Evolutionary conservation across 306 rosid species (phyloP).

Genomic region (Senna tora): DNA sequence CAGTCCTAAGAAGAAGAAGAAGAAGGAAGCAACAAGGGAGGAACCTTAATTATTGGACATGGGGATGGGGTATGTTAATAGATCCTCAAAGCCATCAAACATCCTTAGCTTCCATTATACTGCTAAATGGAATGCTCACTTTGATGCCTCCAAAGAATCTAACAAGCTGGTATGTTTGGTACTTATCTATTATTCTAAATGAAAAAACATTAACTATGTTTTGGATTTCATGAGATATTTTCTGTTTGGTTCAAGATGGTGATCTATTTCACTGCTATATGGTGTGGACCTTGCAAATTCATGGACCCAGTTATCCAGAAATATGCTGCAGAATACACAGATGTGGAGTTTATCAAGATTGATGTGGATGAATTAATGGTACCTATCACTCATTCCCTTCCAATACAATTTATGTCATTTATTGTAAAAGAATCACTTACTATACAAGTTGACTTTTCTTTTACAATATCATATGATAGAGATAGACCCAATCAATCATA

Average conservation of each 20-base stretch:
- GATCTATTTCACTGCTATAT: conserved; percentile 77
- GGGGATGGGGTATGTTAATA: conserved; percentile 21
- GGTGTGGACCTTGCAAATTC: conserved; percentile 82
- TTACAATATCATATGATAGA: not conserved
- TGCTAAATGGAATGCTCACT: conserved; percentile 48
- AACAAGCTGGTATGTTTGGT: conserved; percentile 68
- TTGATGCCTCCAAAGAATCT: conserved; percentile 41
- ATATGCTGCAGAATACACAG: conserved; percentile 56
- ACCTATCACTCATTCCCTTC: conserved; percentile 26
- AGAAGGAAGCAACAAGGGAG: conserved; percentile 43
- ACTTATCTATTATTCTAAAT: not conserved
- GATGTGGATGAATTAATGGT: conserved; percentile 69
- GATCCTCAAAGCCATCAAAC: conserved; percentile 33
- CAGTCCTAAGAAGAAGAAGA: not conserved
- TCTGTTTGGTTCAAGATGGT: conserved; percentile 57
- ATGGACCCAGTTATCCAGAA: conserved; percentile 67
- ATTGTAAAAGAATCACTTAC: not conserved
- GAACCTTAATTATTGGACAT: not conserved
- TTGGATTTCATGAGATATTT: not conserved
- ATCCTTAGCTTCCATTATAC: conserved; percentile 41
- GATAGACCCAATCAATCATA: too few relatives aligned
- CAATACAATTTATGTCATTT: not conserved
- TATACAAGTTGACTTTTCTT: not conserved
- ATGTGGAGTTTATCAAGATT: conserved; percentile 68
- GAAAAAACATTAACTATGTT: not conserved